Evolutionary conservation across 306 rosid genomes (phyloP).

Genomic region (Ormosia semicastrata): DNA sequence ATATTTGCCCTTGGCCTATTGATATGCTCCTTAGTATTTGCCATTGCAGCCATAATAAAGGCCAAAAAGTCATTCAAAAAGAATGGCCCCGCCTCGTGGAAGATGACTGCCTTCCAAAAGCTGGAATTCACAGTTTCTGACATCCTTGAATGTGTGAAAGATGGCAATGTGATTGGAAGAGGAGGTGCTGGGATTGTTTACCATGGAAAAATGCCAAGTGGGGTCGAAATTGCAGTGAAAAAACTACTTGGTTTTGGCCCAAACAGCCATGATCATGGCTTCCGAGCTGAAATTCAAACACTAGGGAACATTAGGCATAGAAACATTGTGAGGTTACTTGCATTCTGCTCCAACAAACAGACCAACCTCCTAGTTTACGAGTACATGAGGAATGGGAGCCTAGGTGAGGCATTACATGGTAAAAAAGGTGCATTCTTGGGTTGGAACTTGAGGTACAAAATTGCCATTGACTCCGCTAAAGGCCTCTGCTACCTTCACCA

Average conservation of each 20-base stretch:
- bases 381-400: constrained; percentile 88
- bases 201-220: constrained; percentile 89
- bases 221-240: constrained; percentile 78
- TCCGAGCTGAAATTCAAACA: constrained; percentile 81
- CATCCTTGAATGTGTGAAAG: constrained; percentile 78
- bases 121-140: constrained; percentile 67
- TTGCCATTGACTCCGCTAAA: constrained; percentile 75
- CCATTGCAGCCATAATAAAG: constrained; percentile 64
- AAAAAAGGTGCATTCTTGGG: constrained; percentile 55
- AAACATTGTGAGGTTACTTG: constrained; percentile 77
- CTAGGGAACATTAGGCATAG: constrained; percentile 85
- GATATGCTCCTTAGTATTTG: constrained; percentile 62
- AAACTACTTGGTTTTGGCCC: constrained; percentile 71
- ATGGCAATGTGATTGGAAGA: constrained; percentile 82
- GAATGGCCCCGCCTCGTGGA: constrained; percentile 57
- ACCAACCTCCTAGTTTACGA: constrained; percentile 77
- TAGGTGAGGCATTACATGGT: constrained; percentile 79
- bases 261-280: constrained; percentile 72
- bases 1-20: constrained; percentile 74
- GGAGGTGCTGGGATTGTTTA: constrained; percentile 95
- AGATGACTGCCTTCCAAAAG: constrained; percentile 74
- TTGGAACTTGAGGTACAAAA: constrained; percentile 79
- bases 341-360: constrained; percentile 79
- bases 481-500: constrained; percentile 92
- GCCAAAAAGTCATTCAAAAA: constrained; percentile 56